Base-by-base conservation (phyloP, 345 rosid species). In the Chamaenerion angustifolium region DNA sequence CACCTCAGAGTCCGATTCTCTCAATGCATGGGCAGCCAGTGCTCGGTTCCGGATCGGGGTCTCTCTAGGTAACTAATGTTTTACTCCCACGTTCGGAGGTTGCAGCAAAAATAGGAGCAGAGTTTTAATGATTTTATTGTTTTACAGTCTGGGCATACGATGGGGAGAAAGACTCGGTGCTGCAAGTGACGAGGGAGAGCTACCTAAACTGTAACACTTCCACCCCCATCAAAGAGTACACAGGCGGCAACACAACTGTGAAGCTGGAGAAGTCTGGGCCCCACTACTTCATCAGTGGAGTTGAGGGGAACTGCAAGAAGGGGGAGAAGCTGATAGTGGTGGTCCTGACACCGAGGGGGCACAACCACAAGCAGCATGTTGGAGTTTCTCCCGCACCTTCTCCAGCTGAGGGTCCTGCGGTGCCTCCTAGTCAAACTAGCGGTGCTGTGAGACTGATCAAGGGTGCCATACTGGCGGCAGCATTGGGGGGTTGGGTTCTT, bases 201-300 rank as follows among this genome's bases (percentile, higher is more conserved):
- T 87, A 87, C 52, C 56, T 59, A 11, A 68, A 52, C 75, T 87
- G 96, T 75, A 80, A 75, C 58, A 72, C 69, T 6, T 56, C 79
- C 14, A 65, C 51, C 52, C 87, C 95, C 8, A 58, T 83, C 16
- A 70, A 56, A 48, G 76, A 66, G 60, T 72, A 76, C 82, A 78
- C 75, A 14, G 88, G 78, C 16, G 95, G 89, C 16, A 69, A 70
- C 57, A 77, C 84, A 31, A 86, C 75, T 52, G 85, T 87, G 67
- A 57, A 64, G 66, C 68, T 92, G 1, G 76, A 71, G 23, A 12
- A 68, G 27, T 63, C 95, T 0, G 96, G 95, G 41, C 68, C 96
- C 0, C 77, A 66, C 62, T 90, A 76, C 62, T 87, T 83, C 76
- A 73, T 90, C 57, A 83, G 96, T 57, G 96, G 93, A 48, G 82